phyloP scores from a whole-genome alignment of 148 eudicot species.

The Heliosperma pusillum region DNA sequence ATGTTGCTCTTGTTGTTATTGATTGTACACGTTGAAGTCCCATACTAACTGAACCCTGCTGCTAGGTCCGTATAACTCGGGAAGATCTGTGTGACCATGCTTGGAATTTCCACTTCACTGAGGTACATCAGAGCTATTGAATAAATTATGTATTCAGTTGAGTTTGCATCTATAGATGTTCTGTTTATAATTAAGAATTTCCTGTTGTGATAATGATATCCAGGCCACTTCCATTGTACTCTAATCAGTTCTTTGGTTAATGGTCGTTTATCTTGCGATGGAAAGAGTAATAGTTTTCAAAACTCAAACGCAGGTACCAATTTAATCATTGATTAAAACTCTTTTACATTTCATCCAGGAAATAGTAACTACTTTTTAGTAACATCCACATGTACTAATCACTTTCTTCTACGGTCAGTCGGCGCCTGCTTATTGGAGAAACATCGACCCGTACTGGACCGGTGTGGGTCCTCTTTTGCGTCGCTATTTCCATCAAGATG shows the following conservation, averaged over 20 bases:
- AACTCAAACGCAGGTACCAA: neutral
- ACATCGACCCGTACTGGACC: constrained; percentile 74
- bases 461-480: constrained; percentile 51
- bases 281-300: constrained; percentile 13
- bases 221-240: constrained; percentile 18
- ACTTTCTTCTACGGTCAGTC: constrained; percentile 31
- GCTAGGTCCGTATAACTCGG: constrained; percentile 60
- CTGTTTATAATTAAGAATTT: neutral
- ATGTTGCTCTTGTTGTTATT: no score
- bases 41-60: neutral
- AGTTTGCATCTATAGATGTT: constrained; percentile 5
- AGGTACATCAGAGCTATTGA: constrained; percentile 37
- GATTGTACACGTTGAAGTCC: neutral
- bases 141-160: neutral
- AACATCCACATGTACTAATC: neutral
- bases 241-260: constrained; percentile 15
- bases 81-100: constrained; percentile 79
- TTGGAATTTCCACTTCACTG: constrained; percentile 74
- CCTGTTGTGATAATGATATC: constrained; percentile 13
- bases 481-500: constrained; percentile 78
- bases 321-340: neutral
- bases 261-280: constrained; percentile 15
- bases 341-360: constrained; percentile 8
- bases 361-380: neutral
- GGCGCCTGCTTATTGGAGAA: constrained; percentile 76